phyloP scores from a whole-genome alignment of 257 asterid species.

The Paulownia fortunei region DNA sequence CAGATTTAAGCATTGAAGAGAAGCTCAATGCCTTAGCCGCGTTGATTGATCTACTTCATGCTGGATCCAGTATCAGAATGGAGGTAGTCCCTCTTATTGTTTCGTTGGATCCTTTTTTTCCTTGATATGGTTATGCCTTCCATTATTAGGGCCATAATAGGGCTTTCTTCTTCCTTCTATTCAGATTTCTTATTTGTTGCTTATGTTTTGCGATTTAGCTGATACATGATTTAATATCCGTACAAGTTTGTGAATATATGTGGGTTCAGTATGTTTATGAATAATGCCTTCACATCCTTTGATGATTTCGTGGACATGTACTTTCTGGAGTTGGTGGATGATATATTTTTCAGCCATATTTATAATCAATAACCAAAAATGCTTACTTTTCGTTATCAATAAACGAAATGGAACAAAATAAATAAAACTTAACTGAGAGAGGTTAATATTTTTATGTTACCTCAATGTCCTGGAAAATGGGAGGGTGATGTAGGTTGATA shows the following conservation, averaged over 20 bases:
- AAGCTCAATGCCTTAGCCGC: slow-evolving; percentile 74
- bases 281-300: background rate
- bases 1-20: slow-evolving; percentile 89
- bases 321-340: slow-evolving; percentile 24
- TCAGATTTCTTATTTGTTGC: slow-evolving; percentile 8
- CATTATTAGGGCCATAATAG: background rate
- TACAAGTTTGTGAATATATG: background rate
- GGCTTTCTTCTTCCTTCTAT: background rate
- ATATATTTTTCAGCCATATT: background rate
- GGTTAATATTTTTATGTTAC: background rate
- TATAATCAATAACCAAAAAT: background rate
- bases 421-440: background rate
- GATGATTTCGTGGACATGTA: background rate
- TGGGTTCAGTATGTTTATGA: background rate
- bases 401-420: background rate
- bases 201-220: slow-evolving; percentile 9
- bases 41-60: slow-evolving; percentile 77
- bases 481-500: background rate
- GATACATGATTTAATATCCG: background rate
- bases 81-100: slow-evolving; percentile 64
- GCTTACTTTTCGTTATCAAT: background rate
- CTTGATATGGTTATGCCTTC: background rate
- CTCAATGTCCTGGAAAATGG: background rate
- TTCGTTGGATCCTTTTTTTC: background rate
- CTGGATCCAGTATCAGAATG: slow-evolving; percentile 75